Evolutionary conservation across 1,139 yeast species (phyloP).

Genomic region (Suhomyces terraborum): DNA sequence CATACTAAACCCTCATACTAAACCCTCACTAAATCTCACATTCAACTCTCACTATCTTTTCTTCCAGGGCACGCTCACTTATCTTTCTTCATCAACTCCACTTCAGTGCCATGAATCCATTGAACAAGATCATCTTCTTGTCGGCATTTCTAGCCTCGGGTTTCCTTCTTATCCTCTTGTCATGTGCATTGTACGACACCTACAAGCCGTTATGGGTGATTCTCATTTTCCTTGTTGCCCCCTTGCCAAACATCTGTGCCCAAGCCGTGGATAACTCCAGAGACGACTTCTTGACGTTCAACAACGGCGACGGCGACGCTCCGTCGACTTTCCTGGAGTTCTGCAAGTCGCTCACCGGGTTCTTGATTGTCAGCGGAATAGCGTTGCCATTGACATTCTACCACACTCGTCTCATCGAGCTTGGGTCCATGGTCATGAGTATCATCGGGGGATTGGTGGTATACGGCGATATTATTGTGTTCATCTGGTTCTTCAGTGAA

Average conservation of each 20-base stretch:
- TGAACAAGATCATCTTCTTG: slow-evolving; percentile 69
- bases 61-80: not conserved
- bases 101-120: slow-evolving; percentile 46
- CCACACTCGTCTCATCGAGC: slow-evolving; percentile 57
- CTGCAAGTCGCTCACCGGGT: slow-evolving; percentile 64
- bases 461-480: slow-evolving; percentile 68
- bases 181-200: slow-evolving; percentile 72
- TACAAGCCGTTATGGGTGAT: slow-evolving; percentile 74
- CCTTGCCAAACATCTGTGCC: slow-evolving; percentile 62
- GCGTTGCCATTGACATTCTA: slow-evolving; percentile 65
- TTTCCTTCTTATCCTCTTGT: slow-evolving; percentile 65
- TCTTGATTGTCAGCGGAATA: slow-evolving; percentile 67
- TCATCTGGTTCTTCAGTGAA: slow-evolving; percentile 68
- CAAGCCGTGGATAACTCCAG: slow-evolving; percentile 43
- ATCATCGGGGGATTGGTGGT: slow-evolving; percentile 69
- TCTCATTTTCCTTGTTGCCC: slow-evolving; percentile 65
- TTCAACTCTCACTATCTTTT: not conserved
- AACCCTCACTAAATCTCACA: not conserved
- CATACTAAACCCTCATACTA: not conserved
- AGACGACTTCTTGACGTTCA: slow-evolving; percentile 67
- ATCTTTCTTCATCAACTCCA: not conserved
- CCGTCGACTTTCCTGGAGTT: slow-evolving; percentile 58
- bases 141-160: slow-evolving; percentile 75
- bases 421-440: slow-evolving; percentile 66
- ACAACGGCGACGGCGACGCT: slow-evolving; percentile 44